Conservation (phyloP, 768 basidiomycete species). For the Tephrocybe sp. region DNA sequence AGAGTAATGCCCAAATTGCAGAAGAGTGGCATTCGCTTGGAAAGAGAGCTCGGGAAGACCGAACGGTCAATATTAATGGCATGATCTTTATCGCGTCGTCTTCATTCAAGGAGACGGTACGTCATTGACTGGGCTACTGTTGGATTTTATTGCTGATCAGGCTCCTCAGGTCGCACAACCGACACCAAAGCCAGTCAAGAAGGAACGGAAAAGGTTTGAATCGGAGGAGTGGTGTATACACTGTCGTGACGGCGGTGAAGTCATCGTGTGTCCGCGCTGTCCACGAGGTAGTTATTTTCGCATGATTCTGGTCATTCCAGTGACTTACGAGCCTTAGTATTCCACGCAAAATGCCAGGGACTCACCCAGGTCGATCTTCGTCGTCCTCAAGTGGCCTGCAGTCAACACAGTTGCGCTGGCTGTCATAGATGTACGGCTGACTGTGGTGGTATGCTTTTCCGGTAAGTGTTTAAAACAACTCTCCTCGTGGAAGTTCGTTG, state of each 20-base stretch:
- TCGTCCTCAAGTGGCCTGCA: slow-evolving; percentile 30
- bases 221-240: slow-evolving; percentile 58
- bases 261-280: slow-evolving; percentile 45
- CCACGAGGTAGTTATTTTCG: slow-evolving; percentile 42
- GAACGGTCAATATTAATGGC: slow-evolving; percentile 32
- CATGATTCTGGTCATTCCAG: not conserved
- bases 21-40: slow-evolving; percentile 43
- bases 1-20: slow-evolving; percentile 40
- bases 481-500: not conserved
- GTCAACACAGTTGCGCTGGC: slow-evolving; percentile 46
- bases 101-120: slow-evolving; percentile 15
- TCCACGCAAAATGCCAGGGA: slow-evolving; percentile 50
- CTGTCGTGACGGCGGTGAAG: slow-evolving; percentile 58
- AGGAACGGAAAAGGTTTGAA: slow-evolving; percentile 35
- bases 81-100: slow-evolving; percentile 28
- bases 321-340: slow-evolving; percentile 33
- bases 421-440: slow-evolving; percentile 44
- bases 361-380: slow-evolving; percentile 28
- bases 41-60: slow-evolving; percentile 39
- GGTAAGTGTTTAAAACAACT: slow-evolving; percentile 28
- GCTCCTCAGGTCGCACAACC: slow-evolving; percentile 13
- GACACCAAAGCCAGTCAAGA: slow-evolving; percentile 22
- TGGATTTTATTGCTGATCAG: not conserved
- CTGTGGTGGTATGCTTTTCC: slow-evolving; percentile 56
- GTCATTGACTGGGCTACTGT: not conserved